Conservation (phyloP, 2,329 filamentous ascomycete genomes). For the Penicillium brevicompactum region DNA sequence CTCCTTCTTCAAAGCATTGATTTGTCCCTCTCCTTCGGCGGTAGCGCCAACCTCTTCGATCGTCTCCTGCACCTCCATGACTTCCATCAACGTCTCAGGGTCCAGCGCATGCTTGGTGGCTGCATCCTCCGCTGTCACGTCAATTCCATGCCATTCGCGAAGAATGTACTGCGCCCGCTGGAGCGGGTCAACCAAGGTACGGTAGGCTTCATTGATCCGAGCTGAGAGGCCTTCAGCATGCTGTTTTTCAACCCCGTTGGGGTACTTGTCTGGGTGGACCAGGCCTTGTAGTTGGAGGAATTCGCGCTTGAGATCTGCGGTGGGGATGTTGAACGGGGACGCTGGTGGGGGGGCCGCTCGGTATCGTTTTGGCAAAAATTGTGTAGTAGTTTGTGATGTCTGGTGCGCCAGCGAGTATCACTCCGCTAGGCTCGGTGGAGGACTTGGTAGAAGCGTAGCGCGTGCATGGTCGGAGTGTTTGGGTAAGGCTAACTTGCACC, state of each 20-base stretch:
- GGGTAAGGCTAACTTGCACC: not conserved
- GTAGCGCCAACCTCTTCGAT: slow-evolving; percentile 63
- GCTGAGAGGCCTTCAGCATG: slow-evolving; percentile 77
- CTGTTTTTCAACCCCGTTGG: slow-evolving; percentile 49
- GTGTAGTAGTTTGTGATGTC: slow-evolving; percentile 71
- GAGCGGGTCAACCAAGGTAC: slow-evolving; percentile 77
- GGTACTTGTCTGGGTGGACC: slow-evolving; percentile 54
- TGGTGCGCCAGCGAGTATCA: slow-evolving; percentile 26
- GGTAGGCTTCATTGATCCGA: slow-evolving; percentile 88
- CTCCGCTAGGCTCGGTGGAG: slow-evolving; percentile 4
- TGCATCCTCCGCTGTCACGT: slow-evolving; percentile 76
- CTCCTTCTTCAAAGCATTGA: slow-evolving; percentile 65
- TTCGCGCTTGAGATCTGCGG: slow-evolving; percentile 72
- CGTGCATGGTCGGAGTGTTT: not conserved
- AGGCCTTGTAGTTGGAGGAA: slow-evolving; percentile 77
- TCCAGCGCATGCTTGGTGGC: slow-evolving; percentile 67
- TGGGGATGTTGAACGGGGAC: slow-evolving; percentile 75
- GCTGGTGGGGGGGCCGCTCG: slow-evolving; percentile 73
- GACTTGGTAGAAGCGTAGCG: slow-evolving; percentile 24
- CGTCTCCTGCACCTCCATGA: slow-evolving; percentile 76
- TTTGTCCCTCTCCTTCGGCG: slow-evolving; percentile 57
- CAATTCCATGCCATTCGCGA: slow-evolving; percentile 64
- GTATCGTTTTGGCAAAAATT: slow-evolving; percentile 81
- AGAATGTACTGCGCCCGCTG: slow-evolving; percentile 87
- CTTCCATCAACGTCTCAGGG: slow-evolving; percentile 76